Percentiles rank a stretch among this genome's conserved stretches.
Evolutionary conservation across 1,284 basidiomycete genomes (phyloP).

Genomic region (Cutaneotrichosporon mucoides): DNA sequence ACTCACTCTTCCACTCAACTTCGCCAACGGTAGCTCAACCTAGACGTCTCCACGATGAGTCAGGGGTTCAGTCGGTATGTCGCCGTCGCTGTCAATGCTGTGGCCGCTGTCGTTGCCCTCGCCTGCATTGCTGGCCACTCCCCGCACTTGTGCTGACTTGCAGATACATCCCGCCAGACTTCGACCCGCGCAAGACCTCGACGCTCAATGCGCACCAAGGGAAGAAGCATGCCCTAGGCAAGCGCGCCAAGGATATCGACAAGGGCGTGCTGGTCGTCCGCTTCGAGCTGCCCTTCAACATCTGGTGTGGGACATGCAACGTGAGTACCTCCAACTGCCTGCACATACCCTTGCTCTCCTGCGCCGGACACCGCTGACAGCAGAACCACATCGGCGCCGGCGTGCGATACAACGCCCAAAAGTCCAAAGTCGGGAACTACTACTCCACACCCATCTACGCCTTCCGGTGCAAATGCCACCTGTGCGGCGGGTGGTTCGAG

Average conservation of each 20-base stretch:
- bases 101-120: no score
- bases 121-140: no score
- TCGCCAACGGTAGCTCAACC: no score
- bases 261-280: conserved; percentile 86
- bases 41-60: not conserved
- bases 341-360: no score
- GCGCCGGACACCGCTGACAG: conserved; percentile 3
- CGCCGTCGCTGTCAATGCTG: no score
- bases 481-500: conserved; percentile 91
- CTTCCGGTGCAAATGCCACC: conserved; percentile 94
- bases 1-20: not conserved
- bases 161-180: conserved; percentile 93
- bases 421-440: conserved; percentile 91
- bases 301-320: conserved; percentile 93
- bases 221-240: conserved; percentile 83
- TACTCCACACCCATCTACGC: conserved; percentile 89
- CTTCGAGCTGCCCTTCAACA: conserved; percentile 92
- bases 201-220: conserved; percentile 77
- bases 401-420: conserved; percentile 97
- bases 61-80: conserved; percentile 67
- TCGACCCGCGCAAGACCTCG: conserved; percentile 70
- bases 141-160: conserved; percentile 33
- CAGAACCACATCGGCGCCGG: conserved; percentile 89
- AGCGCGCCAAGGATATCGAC: conserved; percentile 81
- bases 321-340: conserved; percentile 16